phyloP scores from a whole-genome alignment of 2,329 filamentous ascomycete genomes.

The Alternaria metachromatica region DNA sequence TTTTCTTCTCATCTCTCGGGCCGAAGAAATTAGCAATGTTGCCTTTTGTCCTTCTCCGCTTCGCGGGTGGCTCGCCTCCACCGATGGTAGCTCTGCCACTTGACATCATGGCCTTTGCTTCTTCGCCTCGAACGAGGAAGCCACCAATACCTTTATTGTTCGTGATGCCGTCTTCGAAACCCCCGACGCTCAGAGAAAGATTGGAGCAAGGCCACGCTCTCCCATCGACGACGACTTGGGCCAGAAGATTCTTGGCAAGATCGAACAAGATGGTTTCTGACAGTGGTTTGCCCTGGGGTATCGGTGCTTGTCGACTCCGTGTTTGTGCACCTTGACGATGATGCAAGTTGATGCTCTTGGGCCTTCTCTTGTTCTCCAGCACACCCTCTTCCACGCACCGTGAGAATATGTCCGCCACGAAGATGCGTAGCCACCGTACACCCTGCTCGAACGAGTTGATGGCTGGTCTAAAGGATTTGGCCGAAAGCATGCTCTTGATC shows the following conservation, averaged over 20 bases:
- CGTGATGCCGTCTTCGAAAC: constrained; percentile 85
- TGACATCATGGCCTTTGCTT: constrained; percentile 57
- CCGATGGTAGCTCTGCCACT: constrained; percentile 14
- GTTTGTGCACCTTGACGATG: constrained; percentile 77
- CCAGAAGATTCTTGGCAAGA: constrained; percentile 76
- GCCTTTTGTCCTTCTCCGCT: constrained; percentile 41
- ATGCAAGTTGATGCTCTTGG: constrained; percentile 84
- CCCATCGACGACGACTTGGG: constrained; percentile 79
- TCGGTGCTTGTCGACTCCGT: constrained; percentile 76
- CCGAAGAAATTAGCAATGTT: constrained; percentile 49
- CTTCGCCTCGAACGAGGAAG: constrained; percentile 76
- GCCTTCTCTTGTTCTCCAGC: constrained; percentile 83
- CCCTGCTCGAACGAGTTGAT: constrained; percentile 82
- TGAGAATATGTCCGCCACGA: constrained; percentile 87
- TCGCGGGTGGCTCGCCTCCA: constrained; percentile 33
- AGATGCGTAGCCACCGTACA: constrained; percentile 85
- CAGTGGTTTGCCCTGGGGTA: constrained; percentile 76
- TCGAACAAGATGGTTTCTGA: constrained; percentile 76
- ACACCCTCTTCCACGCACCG: constrained; percentile 90
- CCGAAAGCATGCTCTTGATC: constrained; percentile 96
- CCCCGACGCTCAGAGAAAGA: constrained; percentile 84
- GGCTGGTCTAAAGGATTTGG: constrained; percentile 89
- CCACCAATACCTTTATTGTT: constrained; percentile 86
- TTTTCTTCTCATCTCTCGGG: constrained; percentile 36
- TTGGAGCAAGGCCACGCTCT: constrained; percentile 91